A percentile compares a stretch with the other conserved stretches of the same genome.
These are phyloP conservation scores for Colletotrichum sp. DNA, from an alignment of 2,329 filamentous ascomycete species.

Conservation along the genomic window DNA sequence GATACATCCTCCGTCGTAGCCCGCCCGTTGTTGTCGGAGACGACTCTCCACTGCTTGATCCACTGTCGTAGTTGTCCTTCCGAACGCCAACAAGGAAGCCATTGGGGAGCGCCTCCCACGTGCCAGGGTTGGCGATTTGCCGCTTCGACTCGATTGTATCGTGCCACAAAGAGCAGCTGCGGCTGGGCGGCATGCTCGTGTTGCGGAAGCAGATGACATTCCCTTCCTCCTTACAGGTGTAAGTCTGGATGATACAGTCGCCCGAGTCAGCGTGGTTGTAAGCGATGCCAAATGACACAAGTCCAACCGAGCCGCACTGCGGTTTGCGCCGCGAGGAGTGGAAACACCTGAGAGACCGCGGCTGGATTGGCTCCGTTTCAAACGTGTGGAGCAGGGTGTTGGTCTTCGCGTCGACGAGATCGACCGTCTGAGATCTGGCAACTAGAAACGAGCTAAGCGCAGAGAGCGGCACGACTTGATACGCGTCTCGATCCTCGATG, in stretches of 20 bases:
- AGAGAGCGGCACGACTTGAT: slow-evolving; percentile 64
- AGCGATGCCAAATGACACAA: slow-evolving; percentile 68
- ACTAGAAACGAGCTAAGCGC: slow-evolving; percentile 65
- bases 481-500: slow-evolving; percentile 48
- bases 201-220: slow-evolving; percentile 63
- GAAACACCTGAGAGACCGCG: slow-evolving; percentile 64
- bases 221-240: slow-evolving; percentile 56
- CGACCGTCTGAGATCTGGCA: slow-evolving; percentile 61
- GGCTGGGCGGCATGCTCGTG: slow-evolving; percentile 39
- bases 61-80: slow-evolving; percentile 38
- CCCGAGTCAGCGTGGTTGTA: slow-evolving; percentile 65
- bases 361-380: slow-evolving; percentile 60
- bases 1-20: slow-evolving; percentile 32
- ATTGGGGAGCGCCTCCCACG: slow-evolving; percentile 66
- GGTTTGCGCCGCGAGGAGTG: slow-evolving; percentile 57
- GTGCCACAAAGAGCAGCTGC: slow-evolving; percentile 55
- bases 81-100: slow-evolving; percentile 70
- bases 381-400: slow-evolving; percentile 65
- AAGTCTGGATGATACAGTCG: slow-evolving; percentile 70
- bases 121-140: slow-evolving; percentile 65
- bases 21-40: slow-evolving; percentile 24
- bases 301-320: slow-evolving; percentile 57
- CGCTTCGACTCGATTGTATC: slow-evolving; percentile 56
- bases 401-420: slow-evolving; percentile 56
- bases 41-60: slow-evolving; percentile 21